Conservation (phyloP, 192 early-diverging fungal species). For the Podila clonocystis region DNA sequence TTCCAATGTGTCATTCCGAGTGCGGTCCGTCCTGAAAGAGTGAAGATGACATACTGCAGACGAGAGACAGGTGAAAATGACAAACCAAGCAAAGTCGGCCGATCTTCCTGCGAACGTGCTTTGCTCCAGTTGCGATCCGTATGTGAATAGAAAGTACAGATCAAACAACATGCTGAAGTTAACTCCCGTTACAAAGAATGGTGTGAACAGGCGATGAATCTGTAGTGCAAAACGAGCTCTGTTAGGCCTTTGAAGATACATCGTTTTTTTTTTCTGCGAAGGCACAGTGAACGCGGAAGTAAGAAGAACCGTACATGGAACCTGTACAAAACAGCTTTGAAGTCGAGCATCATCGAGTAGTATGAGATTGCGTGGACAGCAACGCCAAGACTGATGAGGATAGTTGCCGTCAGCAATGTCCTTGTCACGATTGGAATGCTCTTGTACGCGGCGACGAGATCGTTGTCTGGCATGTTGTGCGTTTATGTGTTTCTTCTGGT, state of each 20-base stretch:
- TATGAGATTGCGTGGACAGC: slow-evolving; percentile 51
- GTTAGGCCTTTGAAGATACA: too few relatives aligned
- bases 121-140: slow-evolving; percentile 77
- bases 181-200: slow-evolving; percentile 67
- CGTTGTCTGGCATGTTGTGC: slow-evolving; percentile 55
- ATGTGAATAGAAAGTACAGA: slow-evolving; percentile 79
- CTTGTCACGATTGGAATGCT: slow-evolving; percentile 71
- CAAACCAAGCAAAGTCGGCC: slow-evolving; percentile 85
- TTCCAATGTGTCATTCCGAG: too few relatives aligned
- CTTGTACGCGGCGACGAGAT: slow-evolving; percentile 59
- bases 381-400: slow-evolving; percentile 56
- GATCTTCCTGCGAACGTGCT: slow-evolving; percentile 69
- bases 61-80: slow-evolving; percentile 65
- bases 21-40: too few relatives aligned
- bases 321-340: slow-evolving; percentile 58
- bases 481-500: not conserved
- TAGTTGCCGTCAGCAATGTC: slow-evolving; percentile 58
- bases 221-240: slow-evolving; percentile 23
- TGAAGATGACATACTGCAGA: slow-evolving; percentile 51
- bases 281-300: not conserved
- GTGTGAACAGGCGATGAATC: slow-evolving; percentile 81
- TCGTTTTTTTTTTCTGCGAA: not conserved
- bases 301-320: slow-evolving; percentile 62
- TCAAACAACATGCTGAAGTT: slow-evolving; percentile 69
- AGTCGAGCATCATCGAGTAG: slow-evolving; percentile 60